Evolutionary conservation across 148 eudicot genomes (phyloP).

Genomic region (Cornus kousa): DNA sequence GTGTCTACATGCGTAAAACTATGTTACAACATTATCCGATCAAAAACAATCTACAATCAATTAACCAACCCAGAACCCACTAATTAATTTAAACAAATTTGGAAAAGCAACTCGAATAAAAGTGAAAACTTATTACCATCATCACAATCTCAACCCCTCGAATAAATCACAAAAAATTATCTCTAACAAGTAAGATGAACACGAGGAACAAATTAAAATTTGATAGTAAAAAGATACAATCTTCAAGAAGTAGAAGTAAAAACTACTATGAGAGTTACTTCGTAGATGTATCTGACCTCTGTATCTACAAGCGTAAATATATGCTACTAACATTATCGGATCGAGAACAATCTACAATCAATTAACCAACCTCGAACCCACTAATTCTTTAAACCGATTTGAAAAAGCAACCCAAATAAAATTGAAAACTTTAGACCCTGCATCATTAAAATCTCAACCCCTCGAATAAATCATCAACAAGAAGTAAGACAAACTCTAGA

Average conservation of each 20-base stretch:
- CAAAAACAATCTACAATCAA: neutral
- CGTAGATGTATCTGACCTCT: too few species aligned
- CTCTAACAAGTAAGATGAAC: neutral
- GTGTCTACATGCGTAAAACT: too few species aligned
- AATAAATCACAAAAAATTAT: too few species aligned
- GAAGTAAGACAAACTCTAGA: neutral
- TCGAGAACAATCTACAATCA: too few species aligned
- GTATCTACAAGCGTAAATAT: too few species aligned
- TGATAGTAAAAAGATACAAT: neutral
- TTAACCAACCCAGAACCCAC: neutral
- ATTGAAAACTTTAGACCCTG: too few species aligned
- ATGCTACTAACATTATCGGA: neutral
- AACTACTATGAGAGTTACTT: too few species aligned
- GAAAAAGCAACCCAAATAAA: neutral
- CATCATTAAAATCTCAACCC: neutral
- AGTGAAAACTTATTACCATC: too few species aligned
- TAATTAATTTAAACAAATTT: too few species aligned
- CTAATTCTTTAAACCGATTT: neutral
- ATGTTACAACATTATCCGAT: neutral
- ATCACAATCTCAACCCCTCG: too few species aligned
- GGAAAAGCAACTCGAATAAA: too few species aligned
- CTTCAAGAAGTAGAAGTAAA: neutral
- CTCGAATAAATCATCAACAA: neutral
- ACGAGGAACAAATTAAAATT: neutral
- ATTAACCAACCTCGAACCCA: neutral